Conservation (phyloP, 2,329 filamentous ascomycete species). For the Diaporthe citrichinensis region DNA sequence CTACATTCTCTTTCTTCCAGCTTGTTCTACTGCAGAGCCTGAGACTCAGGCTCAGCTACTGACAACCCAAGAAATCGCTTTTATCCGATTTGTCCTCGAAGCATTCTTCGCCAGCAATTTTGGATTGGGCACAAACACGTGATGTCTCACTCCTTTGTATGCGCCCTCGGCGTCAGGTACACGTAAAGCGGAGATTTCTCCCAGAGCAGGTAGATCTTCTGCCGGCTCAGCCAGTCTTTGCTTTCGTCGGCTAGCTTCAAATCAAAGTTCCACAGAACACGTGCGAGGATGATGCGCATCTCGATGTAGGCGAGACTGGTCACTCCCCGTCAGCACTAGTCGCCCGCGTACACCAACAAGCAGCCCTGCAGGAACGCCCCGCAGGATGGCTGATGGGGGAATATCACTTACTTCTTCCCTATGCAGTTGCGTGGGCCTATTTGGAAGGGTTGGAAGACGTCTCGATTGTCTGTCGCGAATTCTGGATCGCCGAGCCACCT, state of each 20-base stretch:
- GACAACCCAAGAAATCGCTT: background rate
- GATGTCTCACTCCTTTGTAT: background rate
- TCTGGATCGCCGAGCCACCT: conserved; percentile 48
- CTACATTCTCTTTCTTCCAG: background rate
- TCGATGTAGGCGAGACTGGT: conserved; percentile 53
- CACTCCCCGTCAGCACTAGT: conserved; percentile 34
- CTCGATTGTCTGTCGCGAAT: conserved; percentile 38
- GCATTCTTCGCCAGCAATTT: background rate
- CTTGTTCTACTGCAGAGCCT: background rate
- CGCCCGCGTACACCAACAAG: background rate
- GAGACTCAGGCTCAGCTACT: background rate
- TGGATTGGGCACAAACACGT: background rate
- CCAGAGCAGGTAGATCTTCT: conserved; percentile 50
- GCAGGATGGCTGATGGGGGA: background rate
- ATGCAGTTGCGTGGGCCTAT: conserved; percentile 51
- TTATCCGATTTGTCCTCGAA: background rate
- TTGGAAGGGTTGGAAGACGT: conserved; percentile 49
- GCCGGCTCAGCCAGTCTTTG: conserved; percentile 46
- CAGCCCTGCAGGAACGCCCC: background rate
- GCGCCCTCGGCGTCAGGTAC: conserved; percentile 41
- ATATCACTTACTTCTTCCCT: conserved; percentile 49
- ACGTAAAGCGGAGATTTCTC: conserved; percentile 49
- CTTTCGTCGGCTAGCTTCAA: conserved; percentile 47
- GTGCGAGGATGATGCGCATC: conserved; percentile 53
- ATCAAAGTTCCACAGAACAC: conserved; percentile 53